Conservation (phyloP, 2,329 filamentous ascomycete genomes). For the Ophiostoma quercus region DNA sequence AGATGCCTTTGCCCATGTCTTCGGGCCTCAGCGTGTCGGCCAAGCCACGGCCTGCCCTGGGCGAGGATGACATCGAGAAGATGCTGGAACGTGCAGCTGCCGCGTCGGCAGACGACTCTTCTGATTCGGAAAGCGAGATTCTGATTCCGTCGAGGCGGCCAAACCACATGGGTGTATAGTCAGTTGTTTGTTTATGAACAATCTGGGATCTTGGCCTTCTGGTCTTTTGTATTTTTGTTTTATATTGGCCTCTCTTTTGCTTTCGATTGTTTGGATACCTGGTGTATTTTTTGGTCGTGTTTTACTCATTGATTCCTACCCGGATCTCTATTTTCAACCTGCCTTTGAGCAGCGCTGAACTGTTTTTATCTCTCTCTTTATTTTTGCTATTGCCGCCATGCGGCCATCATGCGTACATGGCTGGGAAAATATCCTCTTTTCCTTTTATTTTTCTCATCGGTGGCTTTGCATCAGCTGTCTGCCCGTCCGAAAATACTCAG, state of each 20-base stretch:
- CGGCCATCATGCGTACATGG: not conserved
- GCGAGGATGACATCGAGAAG: conserved; percentile 53
- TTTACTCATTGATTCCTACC: not conserved
- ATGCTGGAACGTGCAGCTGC: conserved; percentile 50
- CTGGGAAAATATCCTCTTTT: not conserved
- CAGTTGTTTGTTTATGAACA: not conserved
- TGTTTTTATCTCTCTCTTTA: not conserved
- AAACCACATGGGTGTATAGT: conserved; percentile 17
- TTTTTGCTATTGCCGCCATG: not conserved
- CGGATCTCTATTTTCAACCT: not conserved
- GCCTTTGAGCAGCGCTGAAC: not conserved
- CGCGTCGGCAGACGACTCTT: conserved; percentile 47
- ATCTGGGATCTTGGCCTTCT: not conserved
- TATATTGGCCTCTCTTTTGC: not conserved
- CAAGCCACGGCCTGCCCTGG: conserved; percentile 41
- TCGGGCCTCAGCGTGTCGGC: conserved; percentile 42
- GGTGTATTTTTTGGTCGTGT: not conserved
- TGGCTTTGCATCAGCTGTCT: not conserved
- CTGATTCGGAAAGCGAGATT: conserved; percentile 56
- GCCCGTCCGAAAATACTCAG: not conserved
- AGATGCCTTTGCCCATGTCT: conserved; percentile 44
- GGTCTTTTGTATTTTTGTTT: not conserved
- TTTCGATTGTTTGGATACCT: not conserved
- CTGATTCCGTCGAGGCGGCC: conserved; percentile 38
- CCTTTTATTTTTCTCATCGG: not conserved